Evolutionary conservation across 2,329 filamentous ascomycete genomes (phyloP), one percentile per base, ranked within the genome.

Genomic region (Xylariaceae sp.): DNA sequence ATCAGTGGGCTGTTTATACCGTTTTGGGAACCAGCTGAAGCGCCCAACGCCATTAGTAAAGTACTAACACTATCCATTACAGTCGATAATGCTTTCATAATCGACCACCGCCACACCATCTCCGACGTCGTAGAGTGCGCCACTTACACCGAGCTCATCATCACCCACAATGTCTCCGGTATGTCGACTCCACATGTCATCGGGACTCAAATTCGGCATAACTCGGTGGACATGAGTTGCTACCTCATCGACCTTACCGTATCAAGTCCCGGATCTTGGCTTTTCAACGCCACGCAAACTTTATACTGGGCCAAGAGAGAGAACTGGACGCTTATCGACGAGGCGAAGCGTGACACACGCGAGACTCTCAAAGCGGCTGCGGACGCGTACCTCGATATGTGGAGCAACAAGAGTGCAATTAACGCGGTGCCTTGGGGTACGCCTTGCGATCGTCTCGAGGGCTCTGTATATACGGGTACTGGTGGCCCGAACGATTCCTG

Each of bases 361-460:
- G 67, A 63, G 24, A 24, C 52, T 0, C 62, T 74, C 27, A 58
- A 65, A 55, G 44, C 49, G 2, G 68, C 72, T 1, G 71, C 68
- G 2, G 72, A 74, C 53, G 70, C 71, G 4, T 73, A 73, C 57
- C 60, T 72, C 16, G 67, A 71, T 52, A 66, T 73, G 61, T 73
- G 70, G 67, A 65, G 48, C 49, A 67, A 69, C 63, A 59, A 56
- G 50, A 68, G 57, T 36, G 67, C 69, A 1, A 43, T 59, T 16
- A 60, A 62, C 21, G 58, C 64, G 2, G 67, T 73, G 8, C 70
- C 71, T 1, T 73, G 69, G 69, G 71, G 69, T 30, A 67, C 66
- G 21, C 70, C 70, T 0, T 73, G 71, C 59, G 63, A 53, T n/a
- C 64, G 71, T 5, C 66, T 67, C 26, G 66, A 68, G 43, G 66